phyloP scores from a whole-genome alignment of 2,329 filamentous ascomycete species.

The Cladosporium sp. region DNA sequence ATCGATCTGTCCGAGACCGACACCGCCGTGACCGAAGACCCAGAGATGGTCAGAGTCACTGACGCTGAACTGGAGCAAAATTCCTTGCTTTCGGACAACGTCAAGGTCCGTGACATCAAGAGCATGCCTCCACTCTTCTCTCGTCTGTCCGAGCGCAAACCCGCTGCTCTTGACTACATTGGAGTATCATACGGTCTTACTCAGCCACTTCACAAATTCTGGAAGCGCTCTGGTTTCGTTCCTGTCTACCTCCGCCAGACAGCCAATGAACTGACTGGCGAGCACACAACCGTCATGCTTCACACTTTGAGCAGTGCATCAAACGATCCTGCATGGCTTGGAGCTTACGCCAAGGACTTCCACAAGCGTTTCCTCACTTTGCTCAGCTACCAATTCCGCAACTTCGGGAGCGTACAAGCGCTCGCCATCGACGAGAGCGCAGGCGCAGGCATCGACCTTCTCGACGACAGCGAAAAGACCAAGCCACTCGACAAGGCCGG shows the following conservation, averaged over 20 bases:
- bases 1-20: conserved; percentile 71
- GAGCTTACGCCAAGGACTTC: conserved; percentile 88
- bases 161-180: conserved; percentile 81
- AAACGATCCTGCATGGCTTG: conserved; percentile 78
- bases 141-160: conserved; percentile 76
- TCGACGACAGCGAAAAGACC: conserved; percentile 52
- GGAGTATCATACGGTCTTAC: conserved; percentile 96
- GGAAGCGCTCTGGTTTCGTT: conserved; percentile 81
- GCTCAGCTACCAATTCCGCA: conserved; percentile 86
- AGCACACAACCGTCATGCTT: conserved; percentile 98
- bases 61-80: conserved; percentile 75
- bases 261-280: conserved; percentile 90
- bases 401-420: conserved; percentile 72
- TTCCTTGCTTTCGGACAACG: conserved; percentile 77
- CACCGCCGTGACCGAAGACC: conserved; percentile 41
- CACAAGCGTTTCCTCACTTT: conserved; percentile 88
- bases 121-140: conserved; percentile 93
- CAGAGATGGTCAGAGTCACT: conserved; percentile 67
- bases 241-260: conserved; percentile 95
- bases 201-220: conserved; percentile 84
- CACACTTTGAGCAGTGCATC: conserved; percentile 62
- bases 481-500: conserved; percentile 65
- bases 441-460: conserved; percentile 60
- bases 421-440: conserved; percentile 87
- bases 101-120: conserved; percentile 83